Evolutionary conservation across 1,139 yeast genomes (phyloP).

Genomic region (Candida frijolesensis): DNA sequence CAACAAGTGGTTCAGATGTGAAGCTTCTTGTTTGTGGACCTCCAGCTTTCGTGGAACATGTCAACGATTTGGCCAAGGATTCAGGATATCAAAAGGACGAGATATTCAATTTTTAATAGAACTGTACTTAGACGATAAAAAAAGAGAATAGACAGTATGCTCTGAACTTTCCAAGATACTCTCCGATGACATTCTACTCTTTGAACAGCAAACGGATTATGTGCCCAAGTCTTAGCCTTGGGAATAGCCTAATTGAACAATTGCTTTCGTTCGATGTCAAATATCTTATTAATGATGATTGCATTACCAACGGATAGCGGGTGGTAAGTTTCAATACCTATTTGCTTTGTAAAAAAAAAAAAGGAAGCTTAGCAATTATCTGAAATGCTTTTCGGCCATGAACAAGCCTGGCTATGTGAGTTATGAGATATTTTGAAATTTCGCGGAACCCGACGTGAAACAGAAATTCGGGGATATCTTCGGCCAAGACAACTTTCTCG

Average conservation of each 20-base stretch:
- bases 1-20: constrained; percentile 40
- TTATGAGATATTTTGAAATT: too few species aligned
- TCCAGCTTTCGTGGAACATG: constrained; percentile 60
- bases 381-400: too few species aligned
- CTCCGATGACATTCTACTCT: background rate
- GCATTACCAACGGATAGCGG: background rate
- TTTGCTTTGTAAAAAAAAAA: background rate
- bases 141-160: background rate
- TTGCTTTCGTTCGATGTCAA: too few species aligned
- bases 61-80: constrained; percentile 52
- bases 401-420: too few species aligned
- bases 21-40: constrained; percentile 78
- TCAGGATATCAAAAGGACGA: constrained; percentile 71
- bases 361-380: too few species aligned
- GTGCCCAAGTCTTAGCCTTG: too few species aligned
- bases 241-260: too few species aligned
- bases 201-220: too few species aligned
- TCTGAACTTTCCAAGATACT: background rate
- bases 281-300: too few species aligned
- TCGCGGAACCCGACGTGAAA: background rate
- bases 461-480: background rate
- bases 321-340: background rate
- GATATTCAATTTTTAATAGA: constrained; percentile 63
- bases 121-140: background rate
- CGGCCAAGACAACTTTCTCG: background rate